Percentiles rank a stretch among this genome's conserved stretches.
Conservation (phyloP, 1,139 yeast species). For the Nakaseomyces uthaithaninus region DNA sequence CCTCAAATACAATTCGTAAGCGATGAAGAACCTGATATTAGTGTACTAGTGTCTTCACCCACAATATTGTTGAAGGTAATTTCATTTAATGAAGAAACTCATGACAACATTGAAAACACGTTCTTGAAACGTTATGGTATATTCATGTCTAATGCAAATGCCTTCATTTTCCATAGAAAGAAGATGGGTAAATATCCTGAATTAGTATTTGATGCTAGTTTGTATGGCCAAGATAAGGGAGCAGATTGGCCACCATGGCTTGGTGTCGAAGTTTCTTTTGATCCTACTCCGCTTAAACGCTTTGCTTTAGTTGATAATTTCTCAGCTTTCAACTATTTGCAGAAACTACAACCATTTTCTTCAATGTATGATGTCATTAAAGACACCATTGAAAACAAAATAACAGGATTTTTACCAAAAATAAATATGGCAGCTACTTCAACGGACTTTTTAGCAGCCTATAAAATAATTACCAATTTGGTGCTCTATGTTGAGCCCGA, state of each 20-base stretch:
- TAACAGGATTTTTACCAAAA: conserved; percentile 60
- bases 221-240: conserved; percentile 35
- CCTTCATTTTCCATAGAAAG: conserved; percentile 54
- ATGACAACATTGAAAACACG: conserved; percentile 42
- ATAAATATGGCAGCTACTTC: conserved; percentile 68
- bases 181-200: conserved; percentile 39
- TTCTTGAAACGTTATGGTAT: conserved; percentile 71
- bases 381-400: conserved; percentile 35
- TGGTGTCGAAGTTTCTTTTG: conserved; percentile 67
- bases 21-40: conserved; percentile 52
- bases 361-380: conserved; percentile 27
- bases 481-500: conserved; percentile 60
- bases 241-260: conserved; percentile 80
- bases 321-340: conserved; percentile 53
- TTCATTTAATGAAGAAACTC: conserved; percentile 41
- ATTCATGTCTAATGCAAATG: conserved; percentile 57
- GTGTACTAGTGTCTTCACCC: conserved; percentile 63
- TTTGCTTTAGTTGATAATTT: conserved; percentile 57
- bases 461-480: conserved; percentile 55
- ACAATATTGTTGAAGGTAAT: conserved; percentile 63
- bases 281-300: conserved; percentile 49
- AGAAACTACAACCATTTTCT: conserved; percentile 33
- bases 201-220: conserved; percentile 37
- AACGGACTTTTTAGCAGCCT: conserved; percentile 59
- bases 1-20: conserved; percentile 84